These are phyloP conservation scores for Ophiostoma fasciatum DNA, from an alignment of 2,329 filamentous ascomycete species.

Conservation along the genomic window DNA sequence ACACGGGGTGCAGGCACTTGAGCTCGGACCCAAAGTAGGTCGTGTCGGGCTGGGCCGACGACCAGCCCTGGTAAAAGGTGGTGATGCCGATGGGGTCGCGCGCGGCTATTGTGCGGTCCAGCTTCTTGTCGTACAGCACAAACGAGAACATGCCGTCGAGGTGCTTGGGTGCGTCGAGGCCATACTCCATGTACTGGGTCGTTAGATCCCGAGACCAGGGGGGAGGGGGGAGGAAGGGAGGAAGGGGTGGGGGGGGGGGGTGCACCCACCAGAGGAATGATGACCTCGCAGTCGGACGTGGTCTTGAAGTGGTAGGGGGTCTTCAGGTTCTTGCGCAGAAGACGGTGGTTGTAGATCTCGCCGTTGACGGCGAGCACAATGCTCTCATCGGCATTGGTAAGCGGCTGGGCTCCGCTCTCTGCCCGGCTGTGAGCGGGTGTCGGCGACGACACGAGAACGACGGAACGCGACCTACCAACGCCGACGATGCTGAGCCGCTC, in stretches of 20 bases:
- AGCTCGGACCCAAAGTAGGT: conserved; percentile 96
- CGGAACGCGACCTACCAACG: conserved; percentile 50
- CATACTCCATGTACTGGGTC: conserved; percentile 86
- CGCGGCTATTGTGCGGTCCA: conserved; percentile 84
- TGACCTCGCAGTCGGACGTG: conserved; percentile 95
- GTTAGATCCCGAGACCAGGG: too few relatives aligned
- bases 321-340: conserved; percentile 77
- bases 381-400: conserved; percentile 79
- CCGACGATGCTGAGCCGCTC: conserved; percentile 96
- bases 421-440: conserved; percentile 16
- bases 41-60: conserved; percentile 64
- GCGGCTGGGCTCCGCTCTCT: conserved; percentile 92
- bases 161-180: conserved; percentile 77
- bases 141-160: conserved; percentile 99
- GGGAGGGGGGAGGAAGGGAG: too few relatives aligned
- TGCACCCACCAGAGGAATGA: conserved; percentile 81
- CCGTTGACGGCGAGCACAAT: conserved; percentile 95
- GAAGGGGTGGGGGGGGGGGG: too few relatives aligned
- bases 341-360: conserved; percentile 98
- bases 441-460: conserved; percentile 6
- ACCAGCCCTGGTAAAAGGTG: conserved; percentile 92
- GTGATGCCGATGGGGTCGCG: conserved; percentile 95
- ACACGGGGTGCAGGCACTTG: conserved; percentile 84
- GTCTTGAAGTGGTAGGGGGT: conserved; percentile 93
- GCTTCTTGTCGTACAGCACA: conserved; percentile 89